Base-by-base conservation (phyloP, 2,329 filamentous ascomycete species). In the Setomelanomma holmii region DNA sequence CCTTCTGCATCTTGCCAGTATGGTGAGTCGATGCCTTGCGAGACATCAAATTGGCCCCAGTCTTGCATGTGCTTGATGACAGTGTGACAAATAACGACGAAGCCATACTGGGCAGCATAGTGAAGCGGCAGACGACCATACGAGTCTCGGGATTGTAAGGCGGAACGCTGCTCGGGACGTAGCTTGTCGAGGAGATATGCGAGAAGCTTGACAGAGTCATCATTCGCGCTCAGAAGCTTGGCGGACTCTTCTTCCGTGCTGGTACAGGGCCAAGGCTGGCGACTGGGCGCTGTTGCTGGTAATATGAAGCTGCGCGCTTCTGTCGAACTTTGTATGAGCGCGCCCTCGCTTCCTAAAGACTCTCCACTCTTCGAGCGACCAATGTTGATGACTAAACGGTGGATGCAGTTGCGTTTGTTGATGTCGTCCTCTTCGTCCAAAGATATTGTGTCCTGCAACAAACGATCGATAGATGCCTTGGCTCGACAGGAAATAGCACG, bases 1-100 rank as follows among this genome's bases (percentile, higher is more conserved):
- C 95, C 93, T 67, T 98, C 95, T 17, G 86, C 84, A 70, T 99
- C 95, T 75, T 97, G 93, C 93, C 93, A 98, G 55, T 87, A 82
- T 1, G 86, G 82, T 0, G 90, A 89, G 71, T 98, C 93, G 43
- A 99, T 96, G 8, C 93, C 93, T 56, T 91, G 82, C 30, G 87
- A 85, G 22, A 93, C 87, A 66, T 96, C 84, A 67, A 96, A 96
- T 64, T 96, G 87, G 14, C 84, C 85, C 93, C 93, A 98, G 20
- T 87, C 83, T 70, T 93, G 90, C 87, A 99, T 93, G 66, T 89
- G 88, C 58, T 88, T 86, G 78, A 97, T 93, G 61, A 98, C 84
- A 20, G 93, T 82, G 69, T 96, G 84, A 68, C 91, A 96, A 8
- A 97, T 88, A n/a, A 91, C 85, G 3, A 95, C 90, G 64, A 97